These are phyloP conservation scores for Sistotremastrum suecicum DNA, from an alignment of 768 basidiomycete genomes.

Conservation along the genomic window DNA sequence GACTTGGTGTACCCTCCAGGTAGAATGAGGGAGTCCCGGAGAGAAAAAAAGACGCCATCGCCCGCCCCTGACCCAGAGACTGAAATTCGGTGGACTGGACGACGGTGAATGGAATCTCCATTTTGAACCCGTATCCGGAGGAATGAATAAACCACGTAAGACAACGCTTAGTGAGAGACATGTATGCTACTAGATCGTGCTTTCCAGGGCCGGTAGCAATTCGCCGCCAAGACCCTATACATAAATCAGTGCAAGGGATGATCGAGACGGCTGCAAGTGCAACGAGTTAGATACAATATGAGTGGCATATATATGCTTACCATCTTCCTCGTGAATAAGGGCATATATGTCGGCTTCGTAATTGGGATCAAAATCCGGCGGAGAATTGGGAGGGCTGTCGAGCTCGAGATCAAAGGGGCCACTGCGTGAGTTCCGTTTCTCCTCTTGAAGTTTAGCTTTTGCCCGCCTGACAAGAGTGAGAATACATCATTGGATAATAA, in stretches of 20 bases:
- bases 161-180: constrained; percentile 50
- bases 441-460: constrained; percentile 62
- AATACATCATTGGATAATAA: neutral
- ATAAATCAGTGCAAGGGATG: constrained; percentile 62
- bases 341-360: constrained; percentile 46
- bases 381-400: constrained; percentile 30
- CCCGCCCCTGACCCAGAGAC: constrained; percentile 38
- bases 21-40: constrained; percentile 58
- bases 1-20: constrained; percentile 31
- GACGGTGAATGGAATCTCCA: constrained; percentile 61
- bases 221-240: constrained; percentile 69
- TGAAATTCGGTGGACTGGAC: constrained; percentile 46
- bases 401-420: constrained; percentile 11
- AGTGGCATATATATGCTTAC: constrained; percentile 29
- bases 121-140: constrained; percentile 64
- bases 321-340: constrained; percentile 63
- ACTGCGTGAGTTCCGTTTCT: constrained; percentile 30
- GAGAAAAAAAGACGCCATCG: constrained; percentile 48
- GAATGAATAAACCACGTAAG: constrained; percentile 73
- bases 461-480: constrained; percentile 39
- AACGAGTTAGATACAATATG: neutral
- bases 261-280: constrained; percentile 44
- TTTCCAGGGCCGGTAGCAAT: constrained; percentile 39
- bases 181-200: constrained; percentile 63
- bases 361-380: constrained; percentile 36